Evolutionary conservation across 2,329 filamentous ascomycete species (phyloP), one percentile per base, ranked within the genome.

Genomic region (Ustulina deusta): DNA sequence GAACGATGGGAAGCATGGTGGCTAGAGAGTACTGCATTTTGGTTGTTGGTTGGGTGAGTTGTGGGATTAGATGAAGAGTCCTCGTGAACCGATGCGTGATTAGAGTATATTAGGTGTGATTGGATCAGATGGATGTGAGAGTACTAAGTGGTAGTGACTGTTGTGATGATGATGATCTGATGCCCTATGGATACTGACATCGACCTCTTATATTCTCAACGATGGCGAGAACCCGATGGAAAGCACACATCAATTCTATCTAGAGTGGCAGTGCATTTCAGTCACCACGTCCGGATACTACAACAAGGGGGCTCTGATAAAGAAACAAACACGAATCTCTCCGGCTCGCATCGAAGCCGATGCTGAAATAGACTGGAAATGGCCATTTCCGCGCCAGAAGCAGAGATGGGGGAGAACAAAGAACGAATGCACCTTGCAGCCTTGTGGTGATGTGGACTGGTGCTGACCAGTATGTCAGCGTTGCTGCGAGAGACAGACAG

Each of bases 21-120:
- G 36, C 11, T 2, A 61, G 6, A 34, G 61, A 61, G 56, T 46
- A 65, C 56, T 65, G 65, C 65, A 68, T 67, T 36, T 42, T 68
- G 49, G 27, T 22, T 61, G 27, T 20, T 60, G 34, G n/a, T 49
- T 34, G 25, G 22, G 32, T 48, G 20, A 34, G 3, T 7, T 34
- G 1, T 55, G 27, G 2, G 13, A 34, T 20, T 17, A 27, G 27
- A 17, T 32, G 4, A 48, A 22, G 7, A 49, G 40, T 32, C 38
- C n/a, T 48, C 3, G 27, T 51, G 20, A n/a, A n/a, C n/a, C n/a
- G n/a, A n/a, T n/a, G n/a, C n/a, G n/a, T n/a, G n/a, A n/a, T 51
- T 1, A 29, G 27, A 34, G 9, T 54, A 17, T 55, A 20, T 4
- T 6, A 20, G 15, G 2, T 44, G 10, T 10, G 46, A 51, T 36